Evolutionary conservation across 1,284 basidiomycete genomes (phyloP).

Genomic region (Puccinia horiana): DNA sequence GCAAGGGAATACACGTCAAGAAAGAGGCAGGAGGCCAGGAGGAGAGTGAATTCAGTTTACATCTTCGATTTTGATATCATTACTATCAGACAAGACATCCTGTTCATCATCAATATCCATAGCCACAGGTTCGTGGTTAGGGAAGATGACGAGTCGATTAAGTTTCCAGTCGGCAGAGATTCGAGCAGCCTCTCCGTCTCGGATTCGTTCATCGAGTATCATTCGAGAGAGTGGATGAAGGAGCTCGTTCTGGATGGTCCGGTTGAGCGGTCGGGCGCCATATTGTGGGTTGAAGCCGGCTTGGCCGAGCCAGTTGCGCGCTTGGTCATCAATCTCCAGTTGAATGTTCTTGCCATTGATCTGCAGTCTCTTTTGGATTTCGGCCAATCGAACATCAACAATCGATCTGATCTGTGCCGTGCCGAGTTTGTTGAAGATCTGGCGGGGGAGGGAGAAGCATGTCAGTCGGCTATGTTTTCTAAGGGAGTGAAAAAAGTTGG

Average conservation of each 20-base stretch:
- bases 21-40: neutral
- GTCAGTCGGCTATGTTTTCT: neutral
- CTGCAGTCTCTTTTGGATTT: constrained; percentile 72
- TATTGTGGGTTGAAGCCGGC: constrained; percentile 70
- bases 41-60: constrained; percentile 65
- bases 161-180: constrained; percentile 79
- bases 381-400: constrained; percentile 63
- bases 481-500: neutral
- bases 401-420: constrained; percentile 63
- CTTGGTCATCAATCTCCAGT: constrained; percentile 72
- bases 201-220: constrained; percentile 78
- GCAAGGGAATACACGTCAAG: neutral
- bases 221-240: constrained; percentile 87
- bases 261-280: constrained; percentile 86
- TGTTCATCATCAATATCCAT: constrained; percentile 68
- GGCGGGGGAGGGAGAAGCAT: constrained; percentile 18
- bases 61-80: constrained; percentile 72
- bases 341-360: constrained; percentile 74
- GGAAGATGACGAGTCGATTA: constrained; percentile 76
- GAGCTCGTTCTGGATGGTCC: constrained; percentile 87
- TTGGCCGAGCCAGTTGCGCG: constrained; percentile 79
- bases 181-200: constrained; percentile 75
- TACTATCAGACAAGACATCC: constrained; percentile 60
- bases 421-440: constrained; percentile 64
- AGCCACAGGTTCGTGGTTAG: constrained; percentile 72